Evolutionary conservation across 2,329 filamentous ascomycete species (phyloP).

Genomic region (Dryadomyces quercus-mongolicae): DNA sequence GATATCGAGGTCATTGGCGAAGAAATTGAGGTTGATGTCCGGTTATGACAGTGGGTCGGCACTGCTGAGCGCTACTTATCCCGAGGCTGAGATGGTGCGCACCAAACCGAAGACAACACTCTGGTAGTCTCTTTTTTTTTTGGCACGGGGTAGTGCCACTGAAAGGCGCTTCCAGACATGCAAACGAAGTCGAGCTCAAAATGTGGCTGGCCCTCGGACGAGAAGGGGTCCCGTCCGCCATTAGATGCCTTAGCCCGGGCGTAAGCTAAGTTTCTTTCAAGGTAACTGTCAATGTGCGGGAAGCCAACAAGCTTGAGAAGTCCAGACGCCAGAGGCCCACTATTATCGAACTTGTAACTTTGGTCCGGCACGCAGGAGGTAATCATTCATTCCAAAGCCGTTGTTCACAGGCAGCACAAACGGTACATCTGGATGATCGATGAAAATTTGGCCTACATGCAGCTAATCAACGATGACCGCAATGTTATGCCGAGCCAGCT

Average conservation of each 20-base stretch:
- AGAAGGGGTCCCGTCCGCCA: slow-evolving; percentile 33
- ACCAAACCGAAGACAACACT: slow-evolving; percentile 42
- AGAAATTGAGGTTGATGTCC: slow-evolving; percentile 49
- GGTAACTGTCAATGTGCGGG: too few species aligned
- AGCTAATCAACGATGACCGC: slow-evolving; percentile 40
- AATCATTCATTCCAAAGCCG: slow-evolving; percentile 25
- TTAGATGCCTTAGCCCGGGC: slow-evolving; percentile 26
- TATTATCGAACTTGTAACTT: slow-evolving; percentile 25
- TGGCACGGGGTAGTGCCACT: slow-evolving; percentile 32
- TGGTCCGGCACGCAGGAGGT: slow-evolving; percentile 25
- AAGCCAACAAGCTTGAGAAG: too few species aligned
- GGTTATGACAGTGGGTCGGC: slow-evolving; percentile 44
- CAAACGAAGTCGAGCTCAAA: slow-evolving; percentile 53
- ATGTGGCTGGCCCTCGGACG: slow-evolving; percentile 45
- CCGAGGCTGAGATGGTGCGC: slow-evolving; percentile 27
- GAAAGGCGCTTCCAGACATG: slow-evolving; percentile 40
- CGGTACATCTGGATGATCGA: slow-evolving; percentile 47
- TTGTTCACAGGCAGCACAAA: slow-evolving; percentile 34
- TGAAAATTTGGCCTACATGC: slow-evolving; percentile 52
- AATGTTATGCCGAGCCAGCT: too few species aligned
- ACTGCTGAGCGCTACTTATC: slow-evolving; percentile 44
- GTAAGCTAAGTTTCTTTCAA: slow-evolving; percentile 37
- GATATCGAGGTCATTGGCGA: slow-evolving; percentile 41
- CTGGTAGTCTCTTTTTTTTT: slow-evolving; percentile 32
- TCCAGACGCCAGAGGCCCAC: slow-evolving; percentile 22